phyloP scores from a whole-genome alignment of 2,329 filamentous ascomycete species.

The Drechslerella dactyloides region DNA sequence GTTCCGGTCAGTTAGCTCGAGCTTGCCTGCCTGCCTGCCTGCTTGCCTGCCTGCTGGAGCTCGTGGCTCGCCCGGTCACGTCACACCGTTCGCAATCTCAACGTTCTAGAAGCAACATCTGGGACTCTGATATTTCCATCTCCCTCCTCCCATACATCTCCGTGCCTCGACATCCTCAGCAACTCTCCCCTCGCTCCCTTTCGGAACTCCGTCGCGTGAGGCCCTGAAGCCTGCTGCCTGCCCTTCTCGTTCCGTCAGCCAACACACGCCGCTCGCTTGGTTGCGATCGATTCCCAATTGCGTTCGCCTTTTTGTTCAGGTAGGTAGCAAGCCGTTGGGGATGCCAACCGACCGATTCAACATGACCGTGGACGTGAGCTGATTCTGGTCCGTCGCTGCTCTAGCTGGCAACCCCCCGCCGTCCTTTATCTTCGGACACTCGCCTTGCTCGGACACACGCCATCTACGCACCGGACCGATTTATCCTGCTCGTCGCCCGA shows the following conservation, averaged over 20 bases:
- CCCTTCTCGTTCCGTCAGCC: conserved; percentile 14
- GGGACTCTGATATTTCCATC: not conserved
- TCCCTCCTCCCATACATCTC: conserved; percentile 12
- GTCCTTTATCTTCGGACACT: conserved; percentile 13
- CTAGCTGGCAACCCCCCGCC: not conserved
- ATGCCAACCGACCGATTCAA: not conserved
- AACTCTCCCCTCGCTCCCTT: conserved; percentile 7
- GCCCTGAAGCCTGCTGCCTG: conserved; percentile 7
- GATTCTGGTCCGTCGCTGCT: not conserved
- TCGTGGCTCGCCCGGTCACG: conserved; percentile 32
- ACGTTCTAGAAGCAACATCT: conserved; percentile 34
- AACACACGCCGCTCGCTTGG: conserved; percentile 14
- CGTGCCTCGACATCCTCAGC: not conserved
- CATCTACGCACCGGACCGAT: conserved; percentile 11
- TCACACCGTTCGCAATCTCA: conserved; percentile 41
- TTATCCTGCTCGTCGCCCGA: conserved; percentile 21
- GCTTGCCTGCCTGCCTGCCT: too few relatives aligned
- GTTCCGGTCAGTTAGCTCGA: too few relatives aligned
- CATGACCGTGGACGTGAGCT: not conserved
- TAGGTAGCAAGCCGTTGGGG: not conserved
- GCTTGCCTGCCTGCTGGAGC: conserved; percentile 9
- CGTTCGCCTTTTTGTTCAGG: not conserved
- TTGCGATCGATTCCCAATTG: not conserved
- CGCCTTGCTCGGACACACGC: conserved; percentile 33
- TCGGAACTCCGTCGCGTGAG: conserved; percentile 7